Evolutionary conservation across 1,139 yeast species (phyloP), one percentile per base, ranked within the genome.

Genomic region (Casaregolazyma suthepensis): DNA sequence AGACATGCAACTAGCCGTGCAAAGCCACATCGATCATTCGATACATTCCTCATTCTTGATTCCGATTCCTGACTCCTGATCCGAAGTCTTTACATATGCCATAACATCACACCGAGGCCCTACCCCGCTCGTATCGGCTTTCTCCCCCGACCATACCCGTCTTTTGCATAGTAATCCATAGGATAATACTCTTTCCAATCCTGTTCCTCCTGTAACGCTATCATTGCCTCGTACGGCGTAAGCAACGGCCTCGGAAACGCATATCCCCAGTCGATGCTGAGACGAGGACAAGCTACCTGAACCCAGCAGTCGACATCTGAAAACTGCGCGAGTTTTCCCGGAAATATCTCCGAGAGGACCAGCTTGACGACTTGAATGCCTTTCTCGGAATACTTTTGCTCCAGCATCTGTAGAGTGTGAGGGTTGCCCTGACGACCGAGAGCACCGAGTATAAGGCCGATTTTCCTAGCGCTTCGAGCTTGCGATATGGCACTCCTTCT

Each of bases 211-310:
- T 81, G 85, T 63, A 93, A 70, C 77, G 90, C 79, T 3, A 91
- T 96, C 90, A 88, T 90, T 0, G 97, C 91, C 66, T 93, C 99
- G 67, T 94, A 93, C 0, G 99, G 99, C 0, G 99, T 91, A 54
- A 93, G 72, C 47, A 93, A 74, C 0, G 99, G 99, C 66, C 87
- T 87, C 55, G 84, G 82, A 66, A 93, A 93, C 0, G 99, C 99
- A 67, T 94, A 93, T 0, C 99, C 99, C 99, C 99, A 93, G 68
- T 93, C 99, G 46, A 93, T 93, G 1, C 96, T 88, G 52, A 93
- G 74, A 61, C 99, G 75, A 0, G 99, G 99, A 67, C 99, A 93
- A 0, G 99, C 99, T 3, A 93, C 96, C 69, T 93, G 99, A 18
- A 93, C 87, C 77, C 95, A 93, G 5, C 91, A 96, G 70, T 93